Percentiles rank a stretch among this genome's conserved stretches.
These are phyloP conservation scores for Bryum argenteum DNA, from an alignment of 225 moss, liverwort and hornwort genomes.

Conservation along the genomic window DNA sequence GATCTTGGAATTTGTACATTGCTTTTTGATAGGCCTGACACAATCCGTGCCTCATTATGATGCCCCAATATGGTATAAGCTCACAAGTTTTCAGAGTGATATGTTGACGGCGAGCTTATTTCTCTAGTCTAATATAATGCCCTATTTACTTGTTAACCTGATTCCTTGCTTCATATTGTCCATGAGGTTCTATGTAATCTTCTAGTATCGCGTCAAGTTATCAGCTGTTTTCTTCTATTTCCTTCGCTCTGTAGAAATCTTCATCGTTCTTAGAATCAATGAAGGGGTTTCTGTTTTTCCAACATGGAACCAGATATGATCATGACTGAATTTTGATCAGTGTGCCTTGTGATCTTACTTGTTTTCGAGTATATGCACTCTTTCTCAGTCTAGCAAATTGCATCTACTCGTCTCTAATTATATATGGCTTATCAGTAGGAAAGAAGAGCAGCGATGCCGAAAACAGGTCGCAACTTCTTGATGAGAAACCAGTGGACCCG, in stretches of 20 bases:
- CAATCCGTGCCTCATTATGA: neutral
- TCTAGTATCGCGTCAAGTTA: neutral
- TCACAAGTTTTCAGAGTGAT: neutral
- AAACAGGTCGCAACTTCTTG: slow-evolving; percentile 71
- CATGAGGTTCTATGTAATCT: neutral
- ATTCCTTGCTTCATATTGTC: neutral
- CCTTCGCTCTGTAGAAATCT: neutral
- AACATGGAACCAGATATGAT: neutral
- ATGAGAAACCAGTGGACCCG: slow-evolving; percentile 41
- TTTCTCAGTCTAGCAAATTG: neutral
- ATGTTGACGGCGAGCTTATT: neutral
- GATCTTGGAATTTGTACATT: neutral
- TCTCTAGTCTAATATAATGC: neutral
- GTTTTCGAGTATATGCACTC: slow-evolving; percentile 4
- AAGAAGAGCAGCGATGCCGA: slow-evolving; percentile 70
- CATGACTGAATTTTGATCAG: neutral
- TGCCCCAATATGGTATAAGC: no score
- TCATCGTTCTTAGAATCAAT: neutral
- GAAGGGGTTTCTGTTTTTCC: neutral
- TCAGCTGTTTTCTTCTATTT: neutral
- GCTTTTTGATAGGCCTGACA: slow-evolving; percentile 14
- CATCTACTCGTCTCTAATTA: slow-evolving; percentile 9
- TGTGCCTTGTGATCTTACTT: neutral
- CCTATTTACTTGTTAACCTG: neutral
- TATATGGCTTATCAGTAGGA: slow-evolving; percentile 39